phyloP scores from a whole-genome alignment of 2,329 filamentous ascomycete genomes.

The Colletotrichum spaethianum region DNA sequence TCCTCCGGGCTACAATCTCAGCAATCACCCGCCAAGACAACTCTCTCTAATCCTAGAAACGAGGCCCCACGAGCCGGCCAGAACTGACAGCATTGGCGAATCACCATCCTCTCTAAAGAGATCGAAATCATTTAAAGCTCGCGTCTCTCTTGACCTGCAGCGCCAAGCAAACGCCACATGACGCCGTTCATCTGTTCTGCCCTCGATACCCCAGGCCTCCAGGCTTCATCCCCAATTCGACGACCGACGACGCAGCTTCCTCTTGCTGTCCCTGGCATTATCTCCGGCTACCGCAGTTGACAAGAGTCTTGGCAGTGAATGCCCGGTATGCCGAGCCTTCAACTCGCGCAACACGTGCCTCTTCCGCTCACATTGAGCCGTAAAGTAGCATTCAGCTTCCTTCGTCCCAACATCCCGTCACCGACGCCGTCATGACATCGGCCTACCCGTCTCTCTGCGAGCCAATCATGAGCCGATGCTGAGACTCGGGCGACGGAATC shows the following conservation, averaged over 20 bases:
- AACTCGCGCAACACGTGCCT: conserved; percentile 33
- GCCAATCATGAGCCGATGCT: conserved; percentile 22
- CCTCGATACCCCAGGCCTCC: conserved; percentile 25
- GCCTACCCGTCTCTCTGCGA: conserved; percentile 12
- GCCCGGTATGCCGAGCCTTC: conserved; percentile 26
- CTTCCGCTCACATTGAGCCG: conserved; percentile 32
- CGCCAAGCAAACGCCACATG: conserved; percentile 39
- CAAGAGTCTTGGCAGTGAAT: conserved; percentile 33
- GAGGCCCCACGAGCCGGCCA: conserved; percentile 23
- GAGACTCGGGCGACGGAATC: conserved; percentile 29
- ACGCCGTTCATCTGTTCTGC: conserved; percentile 35
- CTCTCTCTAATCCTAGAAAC: conserved; percentile 8
- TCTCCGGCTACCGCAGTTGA: conserved; percentile 29
- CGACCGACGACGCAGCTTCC: conserved; percentile 28
- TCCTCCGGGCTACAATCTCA: conserved; percentile 10
- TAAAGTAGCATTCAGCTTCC: conserved; percentile 32
- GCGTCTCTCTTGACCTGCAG: conserved; percentile 33
- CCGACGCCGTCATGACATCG: conserved; percentile 35
- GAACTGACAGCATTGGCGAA: conserved; percentile 20
- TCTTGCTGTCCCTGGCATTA: conserved; percentile 33
- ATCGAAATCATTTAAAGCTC: conserved; percentile 28
- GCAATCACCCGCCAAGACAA: conserved; percentile 5
- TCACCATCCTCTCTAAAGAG: background rate
- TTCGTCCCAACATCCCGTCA: conserved; percentile 27
- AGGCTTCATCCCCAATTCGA: conserved; percentile 34